Evolutionary conservation across 495 filamentous ascomycete genomes (phyloP), one percentile per base, ranked within the genome.

Genomic region (Penicillium macrosclerotiorum): DNA sequence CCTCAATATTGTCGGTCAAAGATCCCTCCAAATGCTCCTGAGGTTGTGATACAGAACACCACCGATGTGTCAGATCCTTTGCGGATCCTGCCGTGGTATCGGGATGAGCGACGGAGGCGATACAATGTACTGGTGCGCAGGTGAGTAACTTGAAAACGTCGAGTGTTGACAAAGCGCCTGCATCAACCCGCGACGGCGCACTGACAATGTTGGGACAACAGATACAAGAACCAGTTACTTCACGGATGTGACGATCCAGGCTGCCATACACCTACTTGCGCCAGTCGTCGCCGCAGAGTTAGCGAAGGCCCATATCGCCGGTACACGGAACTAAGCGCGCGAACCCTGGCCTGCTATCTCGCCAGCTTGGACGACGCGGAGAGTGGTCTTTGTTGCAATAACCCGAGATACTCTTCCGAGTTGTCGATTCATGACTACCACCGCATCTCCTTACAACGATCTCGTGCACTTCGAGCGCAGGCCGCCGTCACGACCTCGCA

Each of bases 181-280:
- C 3, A 12, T 25, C 36, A 12, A 13, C 19, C 41, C 16, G 19
- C 11, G 3, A 29, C 19, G 11, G 9, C 9, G 26, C 43, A 47
- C 13, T 29, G 9, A 32, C 23, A 5, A 17, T 14, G 13, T 25
- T 27, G 9, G 25, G 20, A 16, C 19, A 14, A 51, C 30, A 95
- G 90, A 50, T 94, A 86, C 59, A 86, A 90, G 48, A 71, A 76
- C 14, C 90, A 96, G 67, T 77, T 96, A n/a, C 78, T 89, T 26
- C 77, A 90, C 45, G 90, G 90, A 42, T 96, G 90, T 57, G 74
- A 79, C 36, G 77, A 80, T 37, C 69, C 75, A n/a, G 64, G 71
- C 32, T 96, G 90, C 65, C 75, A 71, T 14, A 93, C 83, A 1
- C 64, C 87, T 11, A 90, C 88, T 24, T 96, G 90, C 68, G 88